Base-by-base conservation (phyloP, 106 monocot species). In the Dactylorhiza incarnata region DNA sequence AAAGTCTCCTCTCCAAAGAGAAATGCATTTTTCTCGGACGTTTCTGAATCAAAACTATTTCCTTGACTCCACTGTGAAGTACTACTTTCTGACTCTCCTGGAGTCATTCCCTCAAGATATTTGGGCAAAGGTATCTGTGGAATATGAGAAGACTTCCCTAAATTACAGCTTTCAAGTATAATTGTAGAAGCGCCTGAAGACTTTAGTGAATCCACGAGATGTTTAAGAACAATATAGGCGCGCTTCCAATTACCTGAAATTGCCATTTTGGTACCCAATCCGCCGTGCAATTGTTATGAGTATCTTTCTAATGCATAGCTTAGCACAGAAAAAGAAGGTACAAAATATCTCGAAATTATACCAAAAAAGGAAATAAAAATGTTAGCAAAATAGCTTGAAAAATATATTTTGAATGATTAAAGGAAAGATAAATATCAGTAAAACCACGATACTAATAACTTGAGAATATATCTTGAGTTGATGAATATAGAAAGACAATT, bases 171-270 rank as follows among this genome's bases (percentile, higher is more conserved):
- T 20, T 53, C 73, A 45, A 47, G 15, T 52, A 3, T 73, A 17
- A 11, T 53, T 70, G 52, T 77, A 58, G 79, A 83, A 77, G 69
- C 61, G 59, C 78, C 74, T 73, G 9, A 23, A 25, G 82, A 82
- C 51, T 61, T 80, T 76, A 91, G 75, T 83, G 70, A 89, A 71
- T 71, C 77, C 79, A 85, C 81, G 75, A 99, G 86, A 75, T 92
- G 91, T 73, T 87, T 74, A 78, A 99, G 72, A 75, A 84, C 80
- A 74, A 68, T 78, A 74, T 80, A 81, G 48, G 78, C 91, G 85
- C 83, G 89, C 84, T 85, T 99, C 91, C 87, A 86, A 49, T 90
- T 87, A 80, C 99, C 99, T 99, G 74, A 81, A 80, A 83, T 43
- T 63, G 48, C 45, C 45, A 69, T 17, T 45, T 69, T 26, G 5